Conservation (phyloP, 2,329 filamentous ascomycete species). For the Teratosphaeria epicoccoides region DNA sequence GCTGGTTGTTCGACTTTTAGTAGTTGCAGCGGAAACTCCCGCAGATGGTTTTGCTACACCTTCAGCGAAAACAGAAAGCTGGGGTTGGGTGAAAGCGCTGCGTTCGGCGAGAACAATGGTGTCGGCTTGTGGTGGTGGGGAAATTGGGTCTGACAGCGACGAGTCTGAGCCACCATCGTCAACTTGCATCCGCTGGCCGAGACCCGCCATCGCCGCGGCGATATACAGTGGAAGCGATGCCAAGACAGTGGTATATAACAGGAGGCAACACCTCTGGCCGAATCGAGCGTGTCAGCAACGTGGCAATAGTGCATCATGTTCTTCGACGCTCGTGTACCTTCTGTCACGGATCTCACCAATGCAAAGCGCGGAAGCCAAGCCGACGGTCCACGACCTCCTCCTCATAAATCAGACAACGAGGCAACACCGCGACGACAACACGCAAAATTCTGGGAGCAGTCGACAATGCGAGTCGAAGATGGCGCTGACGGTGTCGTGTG, state of each 20-base stretch:
- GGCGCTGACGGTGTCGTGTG: not conserved
- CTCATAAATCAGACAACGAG: not conserved
- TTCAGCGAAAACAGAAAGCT: slow-evolving; percentile 17
- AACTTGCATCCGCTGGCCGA: slow-evolving; percentile 9
- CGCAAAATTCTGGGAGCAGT: not conserved
- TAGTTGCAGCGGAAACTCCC: slow-evolving; percentile 17
- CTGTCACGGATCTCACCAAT: not conserved
- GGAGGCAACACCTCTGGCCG: slow-evolving; percentile 1
- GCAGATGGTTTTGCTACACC: slow-evolving; percentile 22
- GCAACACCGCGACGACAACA: not conserved
- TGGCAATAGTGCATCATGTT: not conserved
- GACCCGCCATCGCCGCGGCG: slow-evolving; percentile 10
- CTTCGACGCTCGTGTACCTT: not conserved
- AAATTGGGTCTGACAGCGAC: slow-evolving; percentile 17
- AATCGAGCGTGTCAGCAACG: not conserved
- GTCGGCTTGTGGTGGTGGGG: slow-evolving; percentile 16
- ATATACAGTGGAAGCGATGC: slow-evolving; percentile 3
- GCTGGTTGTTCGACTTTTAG: slow-evolving; percentile 26
- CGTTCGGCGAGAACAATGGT: slow-evolving; percentile 16
- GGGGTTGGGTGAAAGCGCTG: slow-evolving; percentile 9
- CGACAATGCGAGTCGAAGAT: not conserved
- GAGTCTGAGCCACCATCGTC: slow-evolving; percentile 10
- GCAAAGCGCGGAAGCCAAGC: not conserved
- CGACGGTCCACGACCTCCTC: not conserved
- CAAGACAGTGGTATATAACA: slow-evolving; percentile 9